phyloP scores from a whole-genome alignment of 257 asterid species.

The Forsythia viridissima region DNA sequence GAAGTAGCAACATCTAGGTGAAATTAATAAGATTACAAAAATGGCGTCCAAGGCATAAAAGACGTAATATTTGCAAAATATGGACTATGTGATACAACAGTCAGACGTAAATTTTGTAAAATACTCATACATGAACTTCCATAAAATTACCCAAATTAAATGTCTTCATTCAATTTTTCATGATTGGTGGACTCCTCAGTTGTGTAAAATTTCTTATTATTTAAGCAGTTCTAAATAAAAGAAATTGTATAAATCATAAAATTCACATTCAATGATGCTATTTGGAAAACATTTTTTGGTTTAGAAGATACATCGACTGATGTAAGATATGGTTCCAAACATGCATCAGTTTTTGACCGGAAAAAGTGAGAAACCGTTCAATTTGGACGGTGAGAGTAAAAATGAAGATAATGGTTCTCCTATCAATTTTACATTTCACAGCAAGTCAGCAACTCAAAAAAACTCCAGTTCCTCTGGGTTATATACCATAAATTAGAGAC shows the following conservation, averaged over 20 bases:
- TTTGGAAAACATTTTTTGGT: background rate
- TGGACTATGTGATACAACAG: background rate
- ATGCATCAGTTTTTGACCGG: slow-evolving; percentile 9
- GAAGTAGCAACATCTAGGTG: background rate
- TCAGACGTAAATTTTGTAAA: background rate
- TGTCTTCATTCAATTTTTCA: slow-evolving; percentile 18
- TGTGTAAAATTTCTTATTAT: background rate
- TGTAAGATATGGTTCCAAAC: background rate
- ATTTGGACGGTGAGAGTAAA: background rate
- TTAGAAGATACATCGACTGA: background rate
- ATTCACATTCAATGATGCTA: background rate
- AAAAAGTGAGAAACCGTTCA: background rate
- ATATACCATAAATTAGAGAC: background rate
- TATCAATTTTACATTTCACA: slow-evolving; percentile 4
- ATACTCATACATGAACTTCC: background rate
- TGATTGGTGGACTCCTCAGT: slow-evolving; percentile 9
- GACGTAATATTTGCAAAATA: slow-evolving; percentile 6
- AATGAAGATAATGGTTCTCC: background rate
- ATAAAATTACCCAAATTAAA: slow-evolving; percentile 8
- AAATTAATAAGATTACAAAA: background rate
- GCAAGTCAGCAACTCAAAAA: background rate
- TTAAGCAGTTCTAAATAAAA: background rate
- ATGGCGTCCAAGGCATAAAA: background rate
- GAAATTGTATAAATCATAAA: background rate
- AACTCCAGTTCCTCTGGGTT: background rate